phyloP scores from a whole-genome alignment of 257 asterid genomes.

The Solanum chmielewskii region DNA sequence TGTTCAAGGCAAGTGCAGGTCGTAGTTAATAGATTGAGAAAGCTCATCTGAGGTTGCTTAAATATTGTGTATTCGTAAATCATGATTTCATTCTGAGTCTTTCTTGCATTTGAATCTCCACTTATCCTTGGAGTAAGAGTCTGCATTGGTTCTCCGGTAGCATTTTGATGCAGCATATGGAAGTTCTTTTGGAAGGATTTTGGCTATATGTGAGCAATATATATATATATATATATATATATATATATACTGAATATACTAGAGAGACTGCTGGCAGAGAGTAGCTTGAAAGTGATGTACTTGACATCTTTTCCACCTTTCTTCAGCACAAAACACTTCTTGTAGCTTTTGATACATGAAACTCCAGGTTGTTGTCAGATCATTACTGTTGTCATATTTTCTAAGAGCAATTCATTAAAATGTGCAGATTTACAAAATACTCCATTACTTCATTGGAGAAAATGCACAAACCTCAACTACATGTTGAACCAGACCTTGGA shows the following conservation, averaged over 20 bases:
- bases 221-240: background rate
- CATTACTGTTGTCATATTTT: background rate
- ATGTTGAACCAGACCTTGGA: slow-evolving; percentile 95
- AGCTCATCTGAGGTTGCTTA: background rate
- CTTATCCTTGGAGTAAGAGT: background rate
- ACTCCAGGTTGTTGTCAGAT: background rate
- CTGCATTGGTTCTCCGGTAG: background rate
- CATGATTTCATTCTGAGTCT: background rate
- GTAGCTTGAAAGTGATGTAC: background rate
- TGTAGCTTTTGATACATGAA: background rate
- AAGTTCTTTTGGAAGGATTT: background rate
- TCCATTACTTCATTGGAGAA: slow-evolving; percentile 82
- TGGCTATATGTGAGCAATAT: background rate
- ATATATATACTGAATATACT: background rate
- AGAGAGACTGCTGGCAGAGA: background rate
- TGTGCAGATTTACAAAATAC: slow-evolving; percentile 79
- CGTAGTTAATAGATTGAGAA: background rate
- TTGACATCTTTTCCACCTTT: background rate
- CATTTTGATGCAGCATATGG: background rate
- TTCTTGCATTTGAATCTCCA: background rate
- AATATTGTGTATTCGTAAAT: background rate
- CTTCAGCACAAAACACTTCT: background rate
- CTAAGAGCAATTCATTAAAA: slow-evolving; percentile 1
- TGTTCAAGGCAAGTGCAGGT: background rate
- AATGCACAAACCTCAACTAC: slow-evolving; percentile 79